Evolutionary conservation across 768 basidiomycete species (phyloP), one percentile per base, ranked within the genome.

Genomic region (Mrakia gelida): DNA sequence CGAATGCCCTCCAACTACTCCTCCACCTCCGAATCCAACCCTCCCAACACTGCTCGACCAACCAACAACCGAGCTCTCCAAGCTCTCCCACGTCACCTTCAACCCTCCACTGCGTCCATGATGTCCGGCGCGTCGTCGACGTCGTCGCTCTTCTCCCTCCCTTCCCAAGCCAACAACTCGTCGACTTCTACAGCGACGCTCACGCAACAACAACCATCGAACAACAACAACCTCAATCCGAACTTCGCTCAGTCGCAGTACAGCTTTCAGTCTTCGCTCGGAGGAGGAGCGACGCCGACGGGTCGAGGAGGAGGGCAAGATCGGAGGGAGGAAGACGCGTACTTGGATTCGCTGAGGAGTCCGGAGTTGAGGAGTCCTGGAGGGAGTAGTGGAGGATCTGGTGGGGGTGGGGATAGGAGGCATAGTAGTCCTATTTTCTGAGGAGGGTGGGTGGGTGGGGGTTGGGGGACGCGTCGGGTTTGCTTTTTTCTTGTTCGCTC

Each of bases 341-440:
- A 75, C 30, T 28, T 67, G 43, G 65, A 75, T 61, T 43, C 73
- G 73, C 43, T 75, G 16, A 41, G 75, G 75, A 67, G 62, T 30
- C 63, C 63, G 7, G 63, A 75, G n/a, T 3, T 52, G 10, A 38
- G 41, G 23, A 41, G 67, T 41, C 34, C 26, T 7, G 67, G 21
- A 11, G 67, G 67, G 34, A 43, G 67, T 38, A n/a, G 67, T 13
- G 67, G 67, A 16, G 38, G 65, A 1, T 30, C 21, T 23, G 65
- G 15, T 52, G 59, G 59, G 23, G 38, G 38, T 38, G 38, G 38
- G 38, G 38, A 38, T 38, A 65, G 63, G 32, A 65, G 63, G 63
- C 63, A 65, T 65, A 65, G 63, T 15, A 65, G 63, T 38, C 63
- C 63, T 30, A 32, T 65, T n/a, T 38, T 32, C 63, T 65, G 59